A percentile compares a stretch with the other conserved stretches of the same genome.
These are phyloP conservation scores for Cytauxzoon felis DNA, from an alignment of 169 alveolate species.

Conservation along the genomic window DNA sequence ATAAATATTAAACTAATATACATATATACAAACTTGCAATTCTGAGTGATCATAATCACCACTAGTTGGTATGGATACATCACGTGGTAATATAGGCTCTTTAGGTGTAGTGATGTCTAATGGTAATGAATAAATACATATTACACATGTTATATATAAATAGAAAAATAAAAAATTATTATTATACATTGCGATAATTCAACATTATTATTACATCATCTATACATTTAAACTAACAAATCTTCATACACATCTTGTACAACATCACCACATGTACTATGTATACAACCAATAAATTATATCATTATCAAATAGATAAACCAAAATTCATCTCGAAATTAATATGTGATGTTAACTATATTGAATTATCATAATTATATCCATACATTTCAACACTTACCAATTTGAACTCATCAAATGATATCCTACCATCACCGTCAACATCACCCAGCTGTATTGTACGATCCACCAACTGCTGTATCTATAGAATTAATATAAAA, in stretches of 20 bases:
- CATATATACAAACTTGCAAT: conserved; percentile 14
- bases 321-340: background rate
- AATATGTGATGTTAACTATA: background rate
- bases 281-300: too few species aligned
- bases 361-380: background rate
- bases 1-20: background rate
- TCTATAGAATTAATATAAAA: too few species aligned
- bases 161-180: background rate
- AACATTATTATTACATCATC: background rate
- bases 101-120: background rate
- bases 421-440: conserved; percentile 95
- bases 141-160: conserved; percentile 3
- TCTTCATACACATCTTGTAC: too few species aligned
- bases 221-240: background rate
- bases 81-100: conserved; percentile 21
- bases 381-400: background rate
- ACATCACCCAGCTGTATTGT: conserved; percentile 95
- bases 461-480: conserved; percentile 94
- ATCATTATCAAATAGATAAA: background rate
- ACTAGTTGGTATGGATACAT: conserved; percentile 30
- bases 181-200: background rate
- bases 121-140: conserved; percentile 9
- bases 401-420: conserved; percentile 91
- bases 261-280: too few species aligned
- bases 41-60: conserved; percentile 53